Evolutionary conservation across 2,329 filamentous ascomycete species (phyloP), one percentile per base, ranked within the genome.

Genomic region (Fusarium tjaetaba): DNA sequence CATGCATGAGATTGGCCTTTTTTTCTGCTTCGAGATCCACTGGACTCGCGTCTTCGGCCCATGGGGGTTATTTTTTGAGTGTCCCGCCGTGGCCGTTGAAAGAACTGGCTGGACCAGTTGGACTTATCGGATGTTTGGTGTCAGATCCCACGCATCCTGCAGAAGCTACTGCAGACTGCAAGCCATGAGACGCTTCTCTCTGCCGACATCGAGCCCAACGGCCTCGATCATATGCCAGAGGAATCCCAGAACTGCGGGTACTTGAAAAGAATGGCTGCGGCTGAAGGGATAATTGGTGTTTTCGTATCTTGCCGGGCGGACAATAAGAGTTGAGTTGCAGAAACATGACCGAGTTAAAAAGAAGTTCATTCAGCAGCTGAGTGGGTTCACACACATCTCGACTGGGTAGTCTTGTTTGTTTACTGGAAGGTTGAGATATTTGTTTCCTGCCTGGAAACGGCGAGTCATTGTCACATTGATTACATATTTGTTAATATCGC

Each of bases 91-190:
- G 43, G 62, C 71, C 51, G 58, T 61, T 46, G 49, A 60, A 76
- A 53, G 69, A 65, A 74, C 68, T 64, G 65, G 65, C 65, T 64
- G 62, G 63, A 65, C 69, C 55, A 63, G 68, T 68, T 65, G 63
- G 65, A 69, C 71, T 61, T 66, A 74, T 61, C 63, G 52, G 71
- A 74, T 61, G 71, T 41, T 67, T 53, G 36, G 68, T 65, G 56
- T 69, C 30, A 64, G 72, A 75, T 76, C 72, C 72, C 70, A 76
- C 59, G 73, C 60, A 61, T 67, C 42, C 69, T 71, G 71, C 59
- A 53, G 32, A 39, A 39, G 51, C 51, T 53, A 53, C 51, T 53
- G 51, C 51, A 55, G 34, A 77, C 73, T 77, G 75, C 69, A 76
- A 69, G 75, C 67, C 65, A 74, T 71, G 63, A 52, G 65, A 65